Evolutionary conservation across 2,329 filamentous ascomycete genomes (phyloP).

Genomic region (Aspergillus fijiensis): DNA sequence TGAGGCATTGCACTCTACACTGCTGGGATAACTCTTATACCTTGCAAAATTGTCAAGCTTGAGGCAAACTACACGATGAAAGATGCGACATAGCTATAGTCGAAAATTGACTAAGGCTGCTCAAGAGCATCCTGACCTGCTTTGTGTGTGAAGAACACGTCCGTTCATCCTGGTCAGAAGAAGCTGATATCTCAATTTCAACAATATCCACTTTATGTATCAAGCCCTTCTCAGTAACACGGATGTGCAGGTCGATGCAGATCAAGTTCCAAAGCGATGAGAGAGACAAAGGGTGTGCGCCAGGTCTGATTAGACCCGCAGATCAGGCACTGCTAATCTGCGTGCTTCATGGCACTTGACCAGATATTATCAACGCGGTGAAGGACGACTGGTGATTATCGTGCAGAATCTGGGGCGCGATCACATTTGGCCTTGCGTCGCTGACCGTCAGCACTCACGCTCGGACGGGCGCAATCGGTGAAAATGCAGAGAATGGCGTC

Average conservation of each 20-base stretch:
- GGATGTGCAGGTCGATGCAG: conserved; percentile 66
- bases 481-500: background rate
- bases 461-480: conserved; percentile 15
- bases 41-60: too few relatives aligned
- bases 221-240: conserved; percentile 25
- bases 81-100: too few relatives aligned
- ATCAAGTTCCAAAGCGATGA: conserved; percentile 65
- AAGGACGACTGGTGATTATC: conserved; percentile 46
- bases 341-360: conserved; percentile 28
- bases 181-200: background rate
- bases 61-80: too few relatives aligned
- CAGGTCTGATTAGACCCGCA: conserved; percentile 57
- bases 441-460: conserved; percentile 68
- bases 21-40: too few relatives aligned
- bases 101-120: too few relatives aligned
- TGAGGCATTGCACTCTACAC: too few relatives aligned
- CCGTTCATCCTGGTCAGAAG: background rate
- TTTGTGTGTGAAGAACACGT: background rate
- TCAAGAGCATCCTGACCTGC: background rate
- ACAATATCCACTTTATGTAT: too few relatives aligned
- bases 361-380: conserved; percentile 53
- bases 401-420: conserved; percentile 44
- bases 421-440: conserved; percentile 75
- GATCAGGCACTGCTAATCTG: too few relatives aligned
- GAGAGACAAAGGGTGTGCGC: conserved; percentile 58